These are phyloP conservation scores for Musa schizocarpa DNA, from an alignment of 176 grass and related monocot species.

Conservation along the genomic window DNA sequence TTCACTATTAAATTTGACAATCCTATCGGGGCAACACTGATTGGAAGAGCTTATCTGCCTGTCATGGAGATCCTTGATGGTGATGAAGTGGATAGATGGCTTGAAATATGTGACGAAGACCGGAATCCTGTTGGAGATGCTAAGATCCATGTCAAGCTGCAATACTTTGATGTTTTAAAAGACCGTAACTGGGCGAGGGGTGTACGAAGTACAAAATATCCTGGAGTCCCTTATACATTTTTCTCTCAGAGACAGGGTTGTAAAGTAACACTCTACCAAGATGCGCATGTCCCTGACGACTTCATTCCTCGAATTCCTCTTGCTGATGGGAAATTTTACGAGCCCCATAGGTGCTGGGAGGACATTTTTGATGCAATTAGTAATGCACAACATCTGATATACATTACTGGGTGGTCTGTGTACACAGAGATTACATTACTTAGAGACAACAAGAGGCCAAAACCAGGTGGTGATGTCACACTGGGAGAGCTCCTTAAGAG, in stretches of 20 bases:
- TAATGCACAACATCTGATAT: constrained; percentile 22
- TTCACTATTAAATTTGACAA: constrained; percentile 79
- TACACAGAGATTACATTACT: constrained; percentile 11
- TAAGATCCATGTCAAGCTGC: constrained; percentile 20
- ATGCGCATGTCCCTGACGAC: constrained; percentile 15
- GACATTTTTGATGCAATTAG: constrained; percentile 21
- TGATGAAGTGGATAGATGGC: constrained; percentile 20
- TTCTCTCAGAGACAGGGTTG: constrained; percentile 14
- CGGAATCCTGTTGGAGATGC: constrained; percentile 9
- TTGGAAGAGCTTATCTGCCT: constrained; percentile 73
- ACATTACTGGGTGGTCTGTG: constrained; percentile 22
- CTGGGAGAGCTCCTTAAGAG: constrained; percentile 17
- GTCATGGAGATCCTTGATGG: constrained; percentile 15
- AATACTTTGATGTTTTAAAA: constrained; percentile 17
- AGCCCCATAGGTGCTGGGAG: constrained; percentile 12
- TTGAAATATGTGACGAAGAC: constrained; percentile 12
- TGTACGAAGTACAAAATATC: constrained; percentile 13
- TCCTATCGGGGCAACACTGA: constrained; percentile 60
- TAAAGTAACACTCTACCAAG: constrained; percentile 21
- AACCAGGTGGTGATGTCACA: constrained; percentile 13
- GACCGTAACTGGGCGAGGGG: constrained; percentile 13
- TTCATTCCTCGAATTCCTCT: constrained; percentile 22
- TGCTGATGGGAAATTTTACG: constrained; percentile 13
- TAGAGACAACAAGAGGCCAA: constrained; percentile 15
- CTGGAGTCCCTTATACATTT: constrained; percentile 24